Percentiles rank a stretch among this genome's conserved stretches.
Evolutionary conservation across 306 rosid species (phyloP).

Genomic region (Sophora flavescens): DNA sequence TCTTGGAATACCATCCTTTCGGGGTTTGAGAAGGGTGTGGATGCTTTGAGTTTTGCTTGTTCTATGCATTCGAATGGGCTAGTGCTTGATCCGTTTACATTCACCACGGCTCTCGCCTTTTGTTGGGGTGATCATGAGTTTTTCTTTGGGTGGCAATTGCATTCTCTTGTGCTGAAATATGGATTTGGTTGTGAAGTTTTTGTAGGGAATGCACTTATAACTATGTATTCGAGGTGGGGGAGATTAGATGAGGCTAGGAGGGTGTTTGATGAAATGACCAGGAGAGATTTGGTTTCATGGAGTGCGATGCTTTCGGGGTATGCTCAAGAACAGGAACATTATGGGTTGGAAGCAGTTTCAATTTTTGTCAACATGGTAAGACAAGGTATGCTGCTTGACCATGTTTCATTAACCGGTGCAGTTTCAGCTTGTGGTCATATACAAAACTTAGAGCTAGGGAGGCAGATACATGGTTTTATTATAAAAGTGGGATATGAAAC

Average conservation of each 20-base stretch:
- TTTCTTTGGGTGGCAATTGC: constrained; percentile 76
- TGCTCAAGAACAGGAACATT: constrained; percentile 71
- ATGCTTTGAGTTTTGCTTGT: constrained; percentile 65
- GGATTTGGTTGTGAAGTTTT: constrained; percentile 74
- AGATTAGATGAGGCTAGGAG: constrained; percentile 62
- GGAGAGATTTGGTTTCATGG: constrained; percentile 78
- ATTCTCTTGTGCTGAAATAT: constrained; percentile 61
- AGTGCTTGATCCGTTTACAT: constrained; percentile 73
- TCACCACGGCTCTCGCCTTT: constrained; percentile 65
- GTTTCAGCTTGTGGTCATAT: constrained; percentile 84
- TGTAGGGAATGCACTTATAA: constrained; percentile 77
- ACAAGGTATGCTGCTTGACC: constrained; percentile 70
- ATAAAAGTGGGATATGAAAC: constrained; percentile 68
- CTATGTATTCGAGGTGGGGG: constrained; percentile 77
- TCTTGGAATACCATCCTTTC: constrained; percentile 93
- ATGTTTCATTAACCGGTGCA: constrained; percentile 75
- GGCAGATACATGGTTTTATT: constrained; percentile 71
- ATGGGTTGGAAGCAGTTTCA: constrained; percentile 64
- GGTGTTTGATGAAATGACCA: constrained; percentile 74
- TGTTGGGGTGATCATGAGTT: constrained; percentile 62
- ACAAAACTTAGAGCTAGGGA: constrained; percentile 66
- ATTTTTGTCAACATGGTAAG: constrained; percentile 72
- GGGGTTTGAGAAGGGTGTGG: constrained; percentile 66
- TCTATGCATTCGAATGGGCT: constrained; percentile 67
- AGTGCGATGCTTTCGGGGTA: constrained; percentile 81